Percentiles rank a stretch among this genome's conserved stretches.
These are phyloP conservation scores for rapeseed (Brassica napus) DNA, from an alignment of 345 rosid genomes.

Conservation along the genomic window DNA sequence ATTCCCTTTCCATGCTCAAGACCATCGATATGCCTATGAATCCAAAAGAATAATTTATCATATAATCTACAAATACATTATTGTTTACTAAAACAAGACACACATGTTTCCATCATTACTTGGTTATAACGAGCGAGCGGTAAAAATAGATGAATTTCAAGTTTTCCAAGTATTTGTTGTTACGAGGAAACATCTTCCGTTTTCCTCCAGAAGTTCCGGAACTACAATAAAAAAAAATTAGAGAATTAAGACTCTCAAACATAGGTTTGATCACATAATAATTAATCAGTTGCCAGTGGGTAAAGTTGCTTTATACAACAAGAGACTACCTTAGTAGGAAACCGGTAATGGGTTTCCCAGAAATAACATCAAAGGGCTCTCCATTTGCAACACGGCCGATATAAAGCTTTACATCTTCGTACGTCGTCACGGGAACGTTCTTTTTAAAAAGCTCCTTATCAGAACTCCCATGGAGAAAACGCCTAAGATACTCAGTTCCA, in stretches of 20 bases:
- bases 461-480: slow-evolving; percentile 42
- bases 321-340: slow-evolving; percentile 41
- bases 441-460: slow-evolving; percentile 50
- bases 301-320: too few relatives aligned
- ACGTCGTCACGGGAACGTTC: slow-evolving; percentile 54
- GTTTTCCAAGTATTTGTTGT: slow-evolving; percentile 20
- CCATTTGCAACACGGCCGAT: slow-evolving; percentile 31
- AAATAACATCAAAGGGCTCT: slow-evolving; percentile 48
- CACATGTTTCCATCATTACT: neutral
- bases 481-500: slow-evolving; percentile 1
- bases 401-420: slow-evolving; percentile 57
- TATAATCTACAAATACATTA: neutral
- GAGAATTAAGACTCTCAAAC: neutral
- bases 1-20: slow-evolving; percentile 14
- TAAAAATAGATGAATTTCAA: slow-evolving; percentile 5
- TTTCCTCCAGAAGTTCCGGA: slow-evolving; percentile 49
- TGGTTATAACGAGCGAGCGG: slow-evolving; percentile 19
- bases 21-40: slow-evolving; percentile 15
- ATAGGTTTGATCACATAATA: neutral
- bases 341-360: slow-evolving; percentile 56
- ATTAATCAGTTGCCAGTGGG: too few relatives aligned
- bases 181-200: slow-evolving; percentile 60
- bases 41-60: neutral
- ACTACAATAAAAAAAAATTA: slow-evolving; percentile 36
- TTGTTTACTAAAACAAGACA: neutral